phyloP scores from a whole-genome alignment of 345 rosid species.

The Ceriops decandra region DNA sequence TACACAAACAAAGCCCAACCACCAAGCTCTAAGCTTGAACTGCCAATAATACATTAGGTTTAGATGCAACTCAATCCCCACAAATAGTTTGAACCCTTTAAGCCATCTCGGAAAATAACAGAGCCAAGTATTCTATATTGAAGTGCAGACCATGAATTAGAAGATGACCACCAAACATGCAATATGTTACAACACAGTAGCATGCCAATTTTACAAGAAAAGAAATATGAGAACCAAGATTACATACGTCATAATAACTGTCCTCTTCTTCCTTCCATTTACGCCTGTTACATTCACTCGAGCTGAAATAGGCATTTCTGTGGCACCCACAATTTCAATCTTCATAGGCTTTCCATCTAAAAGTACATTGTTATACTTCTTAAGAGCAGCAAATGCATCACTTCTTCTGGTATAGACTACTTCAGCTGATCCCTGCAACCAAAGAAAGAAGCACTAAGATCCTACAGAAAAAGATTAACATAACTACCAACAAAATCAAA shows the following conservation, averaged over 20 bases:
- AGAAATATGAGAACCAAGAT: not conserved
- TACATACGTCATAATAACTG: constrained; percentile 72
- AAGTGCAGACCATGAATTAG: not conserved
- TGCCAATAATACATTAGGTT: not conserved
- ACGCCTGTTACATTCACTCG: constrained; percentile 76
- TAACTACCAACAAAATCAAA: not conserved
- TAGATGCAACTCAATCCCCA: not conserved
- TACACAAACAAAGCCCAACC: no score
- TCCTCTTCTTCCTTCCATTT: constrained; percentile 76
- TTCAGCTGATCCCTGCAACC: constrained; percentile 88
- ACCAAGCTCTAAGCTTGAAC: not conserved
- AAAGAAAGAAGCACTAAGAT: not conserved
- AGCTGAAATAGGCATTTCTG: constrained; percentile 53
- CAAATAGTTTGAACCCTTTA: not conserved
- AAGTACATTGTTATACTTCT: constrained; percentile 80
- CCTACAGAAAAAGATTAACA: not conserved
- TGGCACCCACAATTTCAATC: constrained; percentile 72
- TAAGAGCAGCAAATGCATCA: constrained; percentile 85
- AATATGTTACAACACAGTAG: not conserved
- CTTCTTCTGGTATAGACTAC: constrained; percentile 79
- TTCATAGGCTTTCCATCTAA: constrained; percentile 92
- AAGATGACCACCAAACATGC: not conserved
- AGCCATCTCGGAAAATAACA: not conserved
- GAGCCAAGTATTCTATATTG: not conserved
- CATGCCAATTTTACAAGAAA: not conserved